These are phyloP conservation scores for Pyricularia grisea DNA, from an alignment of 2,329 filamentous ascomycete genomes.

Conservation along the genomic window DNA sequence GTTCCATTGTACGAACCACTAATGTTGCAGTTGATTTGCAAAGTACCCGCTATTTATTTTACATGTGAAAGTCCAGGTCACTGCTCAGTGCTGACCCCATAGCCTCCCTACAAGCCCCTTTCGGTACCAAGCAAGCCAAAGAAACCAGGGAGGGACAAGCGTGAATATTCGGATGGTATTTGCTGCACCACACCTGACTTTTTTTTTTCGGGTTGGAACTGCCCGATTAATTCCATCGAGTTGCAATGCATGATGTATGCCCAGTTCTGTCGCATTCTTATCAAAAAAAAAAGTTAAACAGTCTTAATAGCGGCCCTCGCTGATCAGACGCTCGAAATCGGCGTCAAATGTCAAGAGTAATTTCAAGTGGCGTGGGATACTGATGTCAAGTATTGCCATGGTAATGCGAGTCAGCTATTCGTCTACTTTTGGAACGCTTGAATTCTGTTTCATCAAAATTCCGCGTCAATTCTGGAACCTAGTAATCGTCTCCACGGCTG, in stretches of 20 bases:
- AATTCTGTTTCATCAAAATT: neutral
- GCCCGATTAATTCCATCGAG: neutral
- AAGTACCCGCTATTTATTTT: neutral
- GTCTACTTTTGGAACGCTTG: neutral
- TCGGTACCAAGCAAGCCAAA: neutral
- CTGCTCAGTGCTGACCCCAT: neutral
- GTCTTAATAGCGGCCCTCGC: neutral
- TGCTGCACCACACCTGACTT: neutral
- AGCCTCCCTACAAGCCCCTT: neutral
- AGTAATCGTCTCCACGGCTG: constrained; percentile 79
- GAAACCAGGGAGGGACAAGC: no score
- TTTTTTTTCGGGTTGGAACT: neutral
- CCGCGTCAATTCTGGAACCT: constrained; percentile 14
- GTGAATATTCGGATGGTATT: neutral
- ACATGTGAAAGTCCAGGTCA: neutral
- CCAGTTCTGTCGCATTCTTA: neutral
- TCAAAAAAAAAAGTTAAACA: neutral
- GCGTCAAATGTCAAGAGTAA: neutral
- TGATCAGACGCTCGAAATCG: neutral
- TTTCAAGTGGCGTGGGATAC: neutral
- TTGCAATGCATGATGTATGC: neutral
- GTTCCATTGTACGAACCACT: neutral
- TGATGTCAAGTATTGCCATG: neutral
- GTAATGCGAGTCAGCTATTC: neutral
- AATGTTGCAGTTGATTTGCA: neutral